phyloP scores from a whole-genome alignment of 208 protist species.

The Leishmania tarentolae region DNA sequence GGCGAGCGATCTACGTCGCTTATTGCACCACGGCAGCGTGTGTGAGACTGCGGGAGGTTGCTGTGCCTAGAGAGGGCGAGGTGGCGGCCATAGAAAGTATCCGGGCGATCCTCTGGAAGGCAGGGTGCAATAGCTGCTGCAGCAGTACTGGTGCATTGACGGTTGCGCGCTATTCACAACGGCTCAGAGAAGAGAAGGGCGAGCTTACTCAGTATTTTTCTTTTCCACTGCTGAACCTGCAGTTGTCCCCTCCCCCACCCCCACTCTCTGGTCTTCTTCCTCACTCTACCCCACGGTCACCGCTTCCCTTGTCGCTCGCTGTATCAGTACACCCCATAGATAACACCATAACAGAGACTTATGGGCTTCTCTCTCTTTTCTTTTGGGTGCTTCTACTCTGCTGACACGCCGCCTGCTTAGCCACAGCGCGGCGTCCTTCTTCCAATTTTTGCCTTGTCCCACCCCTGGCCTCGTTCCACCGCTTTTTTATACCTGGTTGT shows the following conservation, averaged over 20 bases:
- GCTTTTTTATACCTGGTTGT: not conserved
- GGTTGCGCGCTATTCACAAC: not conserved
- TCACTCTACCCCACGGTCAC: not conserved
- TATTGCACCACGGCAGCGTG: not conserved
- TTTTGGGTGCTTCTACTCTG: not conserved
- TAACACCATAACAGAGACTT: not conserved
- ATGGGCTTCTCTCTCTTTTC: not conserved
- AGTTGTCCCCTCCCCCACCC: not conserved
- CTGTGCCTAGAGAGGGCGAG: not conserved
- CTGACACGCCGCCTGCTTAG: not conserved
- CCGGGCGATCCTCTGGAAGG: not conserved
- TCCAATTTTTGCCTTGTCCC: not conserved
- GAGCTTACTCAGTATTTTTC: not conserved
- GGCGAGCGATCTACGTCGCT: not conserved
- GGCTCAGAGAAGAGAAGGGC: not conserved
- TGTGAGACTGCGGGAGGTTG: not conserved
- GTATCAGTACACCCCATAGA: constrained; percentile 2
- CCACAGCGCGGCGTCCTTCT: not conserved
- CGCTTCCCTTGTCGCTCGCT: not conserved
- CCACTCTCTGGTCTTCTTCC: not conserved
- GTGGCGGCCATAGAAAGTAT: not conserved
- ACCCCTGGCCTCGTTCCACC: not conserved
- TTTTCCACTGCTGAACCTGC: not conserved
- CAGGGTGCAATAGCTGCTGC: not conserved
- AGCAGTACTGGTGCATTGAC: not conserved